Conservation (phyloP, 192 early-diverging fungal species). For the Coemansia sp. region DNA sequence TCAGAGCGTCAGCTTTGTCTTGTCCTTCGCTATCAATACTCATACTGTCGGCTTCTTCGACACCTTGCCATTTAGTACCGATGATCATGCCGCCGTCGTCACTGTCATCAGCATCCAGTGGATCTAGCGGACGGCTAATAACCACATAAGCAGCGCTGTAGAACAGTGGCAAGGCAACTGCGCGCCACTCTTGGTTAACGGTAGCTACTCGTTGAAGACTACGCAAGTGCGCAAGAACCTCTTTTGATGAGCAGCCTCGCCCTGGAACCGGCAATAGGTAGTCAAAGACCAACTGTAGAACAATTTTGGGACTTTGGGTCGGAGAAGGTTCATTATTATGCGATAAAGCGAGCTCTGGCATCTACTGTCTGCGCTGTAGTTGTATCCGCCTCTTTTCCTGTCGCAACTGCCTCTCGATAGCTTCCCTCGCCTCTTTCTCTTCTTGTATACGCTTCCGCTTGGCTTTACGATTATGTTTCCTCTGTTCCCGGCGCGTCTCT, state of each 20-base stretch:
- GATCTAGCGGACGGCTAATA: background rate
- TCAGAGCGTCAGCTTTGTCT: background rate
- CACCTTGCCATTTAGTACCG: no score
- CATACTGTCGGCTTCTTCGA: background rate
- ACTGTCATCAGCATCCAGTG: background rate
- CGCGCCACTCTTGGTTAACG: slow-evolving; percentile 18
- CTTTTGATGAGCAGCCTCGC: background rate
- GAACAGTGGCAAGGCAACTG: background rate
- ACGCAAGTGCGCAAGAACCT: background rate
- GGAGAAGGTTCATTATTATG: background rate
- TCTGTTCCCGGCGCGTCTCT: background rate
- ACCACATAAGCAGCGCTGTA: slow-evolving; percentile 4
- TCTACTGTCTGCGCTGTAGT: background rate
- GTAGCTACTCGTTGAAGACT: background rate
- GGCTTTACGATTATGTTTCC: background rate
- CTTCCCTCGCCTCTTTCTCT: background rate
- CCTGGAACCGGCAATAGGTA: background rate
- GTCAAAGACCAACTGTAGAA: background rate
- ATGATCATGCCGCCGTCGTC: background rate
- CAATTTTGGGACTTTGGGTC: background rate
- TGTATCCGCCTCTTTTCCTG: background rate
- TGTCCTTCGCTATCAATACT: no score
- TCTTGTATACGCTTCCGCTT: background rate
- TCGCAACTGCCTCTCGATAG: no score
- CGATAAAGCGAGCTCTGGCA: background rate